Base-by-base conservation (phyloP, 257 asterid genomes). In the Fraxinus anomala region DNA sequence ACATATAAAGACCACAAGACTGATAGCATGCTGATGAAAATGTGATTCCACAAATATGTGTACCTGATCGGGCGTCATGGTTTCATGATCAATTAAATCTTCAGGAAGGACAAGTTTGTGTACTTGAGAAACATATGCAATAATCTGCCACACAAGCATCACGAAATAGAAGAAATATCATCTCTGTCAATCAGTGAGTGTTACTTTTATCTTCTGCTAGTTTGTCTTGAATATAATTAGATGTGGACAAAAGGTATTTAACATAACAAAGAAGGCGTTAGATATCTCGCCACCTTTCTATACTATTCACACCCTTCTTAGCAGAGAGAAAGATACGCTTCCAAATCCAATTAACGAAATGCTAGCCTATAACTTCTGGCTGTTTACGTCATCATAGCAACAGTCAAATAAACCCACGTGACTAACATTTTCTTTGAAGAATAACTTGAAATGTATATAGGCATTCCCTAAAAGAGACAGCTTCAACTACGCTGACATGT, bases 41-140 rank as follows among this genome's bases (percentile, higher is more conserved):
- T 24, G 71, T 77, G 80, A 49, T 54, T 54, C 26, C 31, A 59
- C 24, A 49, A 24, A 40, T 33, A 67, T 11, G 42, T 23, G 26
- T 87, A 92, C 99, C 99, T 92, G 89, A 76, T 92, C 97, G 76
- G 91, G 93, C 70, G 89, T 83, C 87, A 96, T 54, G 24, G 88
- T 87, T 68, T 89, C 93, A 79, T 85, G 89, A 82, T 96, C 94
- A 72, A 96, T 88, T 73, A 85, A 83, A 80, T 88, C 86, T 39
- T 89, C 97, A 30, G 99, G 95, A 80, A 96, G 96, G 79, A 89
- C 87, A 84, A 96, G 94, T 7, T 80, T 90, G 86, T 93, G 97
- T 49, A 81, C 99, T 90, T 96, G 99, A 71, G 99, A 96, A 79
- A 96, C 98, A 80, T 96, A 96, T 77, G 98, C 97, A 82, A 96